phyloP scores from a whole-genome alignment of 2,329 filamentous ascomycete species.

The Bisporella sp. region DNA sequence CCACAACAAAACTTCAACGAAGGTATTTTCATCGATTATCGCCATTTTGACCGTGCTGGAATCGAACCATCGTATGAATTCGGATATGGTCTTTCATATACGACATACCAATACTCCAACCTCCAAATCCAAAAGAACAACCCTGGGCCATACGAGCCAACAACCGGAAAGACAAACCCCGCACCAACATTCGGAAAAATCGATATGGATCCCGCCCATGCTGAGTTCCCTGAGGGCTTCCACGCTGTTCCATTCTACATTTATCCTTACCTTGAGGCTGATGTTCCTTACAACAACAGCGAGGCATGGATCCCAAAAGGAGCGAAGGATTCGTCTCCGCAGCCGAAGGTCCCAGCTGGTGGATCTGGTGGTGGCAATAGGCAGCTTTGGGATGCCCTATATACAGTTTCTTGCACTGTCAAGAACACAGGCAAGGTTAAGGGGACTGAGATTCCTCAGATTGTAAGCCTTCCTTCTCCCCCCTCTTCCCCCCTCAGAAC shows the following conservation, averaged over 20 bases:
- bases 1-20: slow-evolving; percentile 71
- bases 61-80: slow-evolving; percentile 72
- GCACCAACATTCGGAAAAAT: slow-evolving; percentile 58
- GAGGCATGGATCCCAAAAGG: slow-evolving; percentile 27
- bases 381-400: slow-evolving; percentile 46
- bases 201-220: slow-evolving; percentile 54
- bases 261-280: slow-evolving; percentile 47
- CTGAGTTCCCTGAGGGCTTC: slow-evolving; percentile 55
- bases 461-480: slow-evolving; percentile 24
- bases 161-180: slow-evolving; percentile 50
- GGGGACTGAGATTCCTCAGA: slow-evolving; percentile 52
- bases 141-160: slow-evolving; percentile 34
- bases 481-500: slow-evolving; percentile 27
- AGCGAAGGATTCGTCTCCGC: slow-evolving; percentile 35
- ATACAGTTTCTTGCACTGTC: slow-evolving; percentile 44
- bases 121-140: slow-evolving; percentile 35
- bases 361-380: slow-evolving; percentile 47
- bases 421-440: slow-evolving; percentile 45
- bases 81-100: slow-evolving; percentile 74
- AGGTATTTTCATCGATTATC: slow-evolving; percentile 77
- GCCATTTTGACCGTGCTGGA: slow-evolving; percentile 58
- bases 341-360: slow-evolving; percentile 39
- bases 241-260: slow-evolving; percentile 41
- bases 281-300: slow-evolving; percentile 20
- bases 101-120: slow-evolving; percentile 66